Base-by-base conservation (phyloP, 257 asterid species). In the Lithospermum erythrorhizon region DNA sequence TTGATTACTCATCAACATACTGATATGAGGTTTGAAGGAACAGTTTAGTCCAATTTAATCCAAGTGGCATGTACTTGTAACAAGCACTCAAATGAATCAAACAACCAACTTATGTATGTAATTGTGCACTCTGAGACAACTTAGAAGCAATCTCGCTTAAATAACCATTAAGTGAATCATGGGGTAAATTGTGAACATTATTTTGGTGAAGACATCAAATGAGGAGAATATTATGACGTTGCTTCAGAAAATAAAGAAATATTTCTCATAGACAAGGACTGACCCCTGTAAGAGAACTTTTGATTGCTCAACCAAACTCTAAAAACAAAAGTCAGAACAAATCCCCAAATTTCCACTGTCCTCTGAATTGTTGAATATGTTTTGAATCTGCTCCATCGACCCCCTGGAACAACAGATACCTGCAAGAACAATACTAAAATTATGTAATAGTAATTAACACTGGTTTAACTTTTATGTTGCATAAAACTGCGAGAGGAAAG, bases 361-460 rank as follows among this genome's bases (percentile, higher is more conserved):
- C 98, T 86, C 70, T 93, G 97, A 64, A 93, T 78, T 23, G 98
- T 91, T 18, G 98, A 91, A 73, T 91, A 91, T 5, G 95, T 93
- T 72, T 89, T 93, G 61, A 89, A 93, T 75, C 95, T 73, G 75
- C 77, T 83, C 98, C 98, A 93, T 30, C 97, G 94, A 48, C 98
- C 98, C 63, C 98, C 98, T 65, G 97, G 97, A 27, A 89, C 73
- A 71, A 89, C 96, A 54, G 98, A 89, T 53, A 89, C 98, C 98
- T 93, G 74, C 71, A 69, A 60, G 35, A 64, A 53, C 47, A 55
- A 13, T 6, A 7, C 8, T n/a, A 35, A 51, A 60, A 53, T n/a
- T n/a, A 53, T 53, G 11, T 35, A 7, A 35, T 53, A 19, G 17
- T 4, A 51, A 53, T 17, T 1, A 17, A 53, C 22, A 16, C 4